These are phyloP conservation scores for Picochlorum sp. DNA, from an alignment of 139 green algal species.

Conservation along the genomic window DNA sequence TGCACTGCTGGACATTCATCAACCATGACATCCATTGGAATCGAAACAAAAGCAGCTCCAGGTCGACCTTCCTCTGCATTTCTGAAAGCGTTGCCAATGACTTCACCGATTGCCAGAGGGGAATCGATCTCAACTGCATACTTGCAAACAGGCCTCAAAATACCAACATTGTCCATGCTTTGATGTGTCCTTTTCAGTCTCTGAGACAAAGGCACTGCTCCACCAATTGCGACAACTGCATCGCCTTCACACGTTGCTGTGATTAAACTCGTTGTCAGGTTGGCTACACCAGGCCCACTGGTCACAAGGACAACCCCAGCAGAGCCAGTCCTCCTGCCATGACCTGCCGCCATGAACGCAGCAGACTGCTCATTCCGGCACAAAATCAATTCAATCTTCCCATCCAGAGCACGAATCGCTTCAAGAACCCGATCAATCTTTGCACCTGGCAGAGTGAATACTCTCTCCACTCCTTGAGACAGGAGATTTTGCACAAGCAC, in stretches of 20 bases:
- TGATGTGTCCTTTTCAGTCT: constrained; percentile 14
- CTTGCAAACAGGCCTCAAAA: constrained; percentile 14
- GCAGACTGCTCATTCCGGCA: constrained; percentile 17
- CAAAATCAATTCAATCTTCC: constrained; percentile 6
- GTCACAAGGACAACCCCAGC: neutral
- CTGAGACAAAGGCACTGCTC: neutral
- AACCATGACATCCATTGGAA: constrained; percentile 11
- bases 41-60: constrained; percentile 11
- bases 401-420: neutral
- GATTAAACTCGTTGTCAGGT: neutral
- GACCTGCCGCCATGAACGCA: constrained; percentile 12
- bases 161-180: constrained; percentile 8
- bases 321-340: constrained; percentile 11
- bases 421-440: constrained; percentile 17
- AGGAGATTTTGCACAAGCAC: constrained; percentile 20
- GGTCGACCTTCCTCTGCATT: constrained; percentile 13
- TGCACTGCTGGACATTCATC: neutral
- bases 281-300: neutral
- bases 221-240: constrained; percentile 12
- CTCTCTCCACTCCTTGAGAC: neutral
- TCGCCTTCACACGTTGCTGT: constrained; percentile 18
- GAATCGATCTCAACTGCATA: constrained; percentile 5
- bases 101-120: constrained; percentile 8
- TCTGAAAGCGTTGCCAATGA: constrained; percentile 10
- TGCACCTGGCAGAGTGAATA: constrained; percentile 19